A percentile compares a stretch with the other conserved stretches of the same genome.
Evolutionary conservation across 2,329 filamentous ascomycete species (phyloP).

Genomic region (Trichothecium roseum): DNA sequence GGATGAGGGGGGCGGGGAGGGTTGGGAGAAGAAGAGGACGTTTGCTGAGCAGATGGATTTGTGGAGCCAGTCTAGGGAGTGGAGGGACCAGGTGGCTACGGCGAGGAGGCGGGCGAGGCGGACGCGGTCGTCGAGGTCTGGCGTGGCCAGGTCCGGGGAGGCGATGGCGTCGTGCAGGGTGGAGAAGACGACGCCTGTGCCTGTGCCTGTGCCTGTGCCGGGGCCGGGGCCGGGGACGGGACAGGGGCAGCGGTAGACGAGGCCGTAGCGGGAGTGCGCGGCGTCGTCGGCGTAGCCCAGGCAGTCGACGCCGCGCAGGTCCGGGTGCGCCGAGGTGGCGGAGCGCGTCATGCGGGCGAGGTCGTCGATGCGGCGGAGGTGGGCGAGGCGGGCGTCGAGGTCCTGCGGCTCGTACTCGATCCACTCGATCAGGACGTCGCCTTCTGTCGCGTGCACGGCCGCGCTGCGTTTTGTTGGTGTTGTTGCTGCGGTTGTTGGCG

Average conservation of each 20-base stretch:
- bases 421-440: slow-evolving; percentile 32
- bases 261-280: slow-evolving; percentile 26
- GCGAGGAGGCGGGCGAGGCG: slow-evolving; percentile 29
- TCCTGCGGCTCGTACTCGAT: slow-evolving; percentile 31
- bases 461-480: slow-evolving; percentile 15
- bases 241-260: slow-evolving; percentile 28
- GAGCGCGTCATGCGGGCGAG: slow-evolving; percentile 36
- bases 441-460: slow-evolving; percentile 20
- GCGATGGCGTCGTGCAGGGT: slow-evolving; percentile 28
- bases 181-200: too few species aligned
- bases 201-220: too few species aligned
- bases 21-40: slow-evolving; percentile 46
- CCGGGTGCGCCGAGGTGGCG: slow-evolving; percentile 31
- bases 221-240: too few species aligned
- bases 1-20: too few species aligned
- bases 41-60: slow-evolving; percentile 44
- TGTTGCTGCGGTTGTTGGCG: slow-evolving; percentile 5
- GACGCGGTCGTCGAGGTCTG: slow-evolving; percentile 32
- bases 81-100: slow-evolving; percentile 36
- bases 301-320: slow-evolving; percentile 36
- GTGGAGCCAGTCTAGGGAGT: slow-evolving; percentile 45
- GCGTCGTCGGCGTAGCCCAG: slow-evolving; percentile 34
- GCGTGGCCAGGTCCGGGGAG: slow-evolving; percentile 28
- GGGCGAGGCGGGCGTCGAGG: slow-evolving; percentile 29
- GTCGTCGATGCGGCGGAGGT: slow-evolving; percentile 34